Evolutionary conservation across 106 monocot species (phyloP).

Genomic region (Dendrobium catenatum): DNA sequence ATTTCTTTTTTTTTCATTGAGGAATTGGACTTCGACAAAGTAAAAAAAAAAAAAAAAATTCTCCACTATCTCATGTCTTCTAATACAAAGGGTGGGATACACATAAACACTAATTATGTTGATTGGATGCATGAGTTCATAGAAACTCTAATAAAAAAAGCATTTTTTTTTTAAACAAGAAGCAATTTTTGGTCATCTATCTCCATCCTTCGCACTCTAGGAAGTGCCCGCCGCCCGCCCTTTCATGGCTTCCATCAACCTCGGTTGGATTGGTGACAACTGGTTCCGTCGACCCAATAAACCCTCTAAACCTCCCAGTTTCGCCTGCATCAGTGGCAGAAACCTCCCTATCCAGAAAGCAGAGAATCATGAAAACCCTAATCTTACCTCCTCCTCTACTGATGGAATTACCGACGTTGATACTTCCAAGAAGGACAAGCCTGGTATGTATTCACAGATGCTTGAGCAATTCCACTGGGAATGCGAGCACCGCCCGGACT

Average conservation of each 20-base stretch:
- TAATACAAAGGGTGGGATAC: too few species aligned
- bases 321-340: conserved; percentile 62
- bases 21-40: too few species aligned
- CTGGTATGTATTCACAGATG: conserved; percentile 41
- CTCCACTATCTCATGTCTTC: too few species aligned
- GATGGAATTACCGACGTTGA: background rate
- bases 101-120: too few species aligned
- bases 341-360: conserved; percentile 31
- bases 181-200: too few species aligned
- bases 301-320: conserved; percentile 27
- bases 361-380: conserved; percentile 5
- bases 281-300: conserved; percentile 50
- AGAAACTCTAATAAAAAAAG: too few species aligned
- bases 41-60: too few species aligned
- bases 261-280: conserved; percentile 58
- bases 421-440: background rate
- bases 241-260: conserved; percentile 67
- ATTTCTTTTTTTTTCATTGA: too few species aligned
- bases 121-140: too few species aligned
- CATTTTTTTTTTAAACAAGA: too few species aligned
- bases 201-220: too few species aligned
- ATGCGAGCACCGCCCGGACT: conserved; percentile 55
- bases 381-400: conserved; percentile 1
- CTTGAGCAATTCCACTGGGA: conserved; percentile 85
- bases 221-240: background rate